A percentile compares a stretch with the other conserved stretches of the same genome.
phyloP scores from a whole-genome alignment of 257 asterid genomes.

The Gentiana dahurica region DNA sequence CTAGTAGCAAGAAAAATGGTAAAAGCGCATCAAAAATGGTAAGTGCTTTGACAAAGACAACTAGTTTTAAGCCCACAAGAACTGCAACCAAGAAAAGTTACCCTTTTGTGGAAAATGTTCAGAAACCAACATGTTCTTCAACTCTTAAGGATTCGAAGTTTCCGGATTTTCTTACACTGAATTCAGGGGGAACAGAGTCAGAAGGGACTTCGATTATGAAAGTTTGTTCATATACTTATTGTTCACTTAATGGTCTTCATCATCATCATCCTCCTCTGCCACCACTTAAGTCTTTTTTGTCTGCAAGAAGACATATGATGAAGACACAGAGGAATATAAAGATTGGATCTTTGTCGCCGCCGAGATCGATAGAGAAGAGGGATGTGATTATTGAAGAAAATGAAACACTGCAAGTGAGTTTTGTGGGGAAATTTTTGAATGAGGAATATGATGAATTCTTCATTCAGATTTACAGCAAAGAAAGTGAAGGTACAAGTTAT shows the following conservation, averaged over 20 bases:
- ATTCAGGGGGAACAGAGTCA: conserved; percentile 50
- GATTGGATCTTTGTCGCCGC: conserved; percentile 43
- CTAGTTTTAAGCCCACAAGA: conserved; percentile 52
- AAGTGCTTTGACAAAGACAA: conserved; percentile 41
- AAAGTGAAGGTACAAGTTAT: conserved; percentile 11
- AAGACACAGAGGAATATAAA: conserved; percentile 46
- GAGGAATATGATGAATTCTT: conserved; percentile 30
- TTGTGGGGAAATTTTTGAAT: conserved; percentile 11
- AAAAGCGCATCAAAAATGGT: conserved; percentile 21
- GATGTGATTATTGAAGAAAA: not conserved
- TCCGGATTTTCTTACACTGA: conserved; percentile 51
- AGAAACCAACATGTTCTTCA: conserved; percentile 71
- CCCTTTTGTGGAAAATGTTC: conserved; percentile 24
- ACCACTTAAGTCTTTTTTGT: conserved; percentile 60
- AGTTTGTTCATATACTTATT: conserved; percentile 73
- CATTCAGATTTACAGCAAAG: conserved; percentile 35
- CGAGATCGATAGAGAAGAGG: conserved; percentile 18
- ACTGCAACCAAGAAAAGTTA: conserved; percentile 28
- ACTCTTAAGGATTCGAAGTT: conserved; percentile 66
- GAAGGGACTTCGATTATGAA: conserved; percentile 53
- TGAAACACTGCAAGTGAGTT: not conserved
- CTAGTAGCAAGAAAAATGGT: conserved; percentile 16
- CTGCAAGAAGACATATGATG: conserved; percentile 43
- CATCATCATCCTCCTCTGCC: conserved; percentile 56
- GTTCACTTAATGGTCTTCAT: conserved; percentile 88